Evolutionary conservation across 1,284 basidiomycete species (phyloP), one percentile per base, ranked within the genome.

Genomic region (Rhodotorula mucilaginosa): DNA sequence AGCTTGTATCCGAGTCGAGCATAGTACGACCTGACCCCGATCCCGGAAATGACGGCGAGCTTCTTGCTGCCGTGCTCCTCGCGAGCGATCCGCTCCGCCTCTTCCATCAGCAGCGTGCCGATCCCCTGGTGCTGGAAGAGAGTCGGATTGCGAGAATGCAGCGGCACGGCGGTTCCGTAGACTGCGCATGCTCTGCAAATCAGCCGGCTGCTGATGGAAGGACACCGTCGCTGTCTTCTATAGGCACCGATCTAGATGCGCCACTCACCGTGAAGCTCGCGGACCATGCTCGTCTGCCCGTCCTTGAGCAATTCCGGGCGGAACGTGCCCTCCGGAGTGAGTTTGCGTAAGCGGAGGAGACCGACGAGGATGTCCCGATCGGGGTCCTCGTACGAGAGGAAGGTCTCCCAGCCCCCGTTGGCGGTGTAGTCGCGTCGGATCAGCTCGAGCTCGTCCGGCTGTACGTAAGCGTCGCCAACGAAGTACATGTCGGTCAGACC

Each of bases 311-410:
- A 86, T 83, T 99, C 97, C 47, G 93, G 92, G 60, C 96, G 86
- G 85, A 95, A 99, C 1, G 97, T 99, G 2, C 95, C 95, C 74
- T 96, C 93, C 69, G 93, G 90, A 13, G 70, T 74, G 80, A 97
- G 99, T 81, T 97, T 97, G 66, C 97, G 86, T 78, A 99, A 83
- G 26, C 97, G 88, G 62, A 99, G 84, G 44, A 99, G 84, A 18
- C 97, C 97, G 70, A 99, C 89, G 63, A 99, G 88, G 79, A 99
- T 99, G 79, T 99, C 97, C 72, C 88, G 88, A 81, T 94, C 92
- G 5, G 96, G 95, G 81, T 99, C 97, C 83, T 99, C 97, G 81
- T 99, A 99, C 29, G 94, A 95, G 23, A 99, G 84, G 87, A 99
- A 99, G 0, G 96, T 98, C 83, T 99, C 97, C 97, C 97, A 99